Conservation (phyloP, 805 yeast genomes). For the Candida nemodendra region DNA sequence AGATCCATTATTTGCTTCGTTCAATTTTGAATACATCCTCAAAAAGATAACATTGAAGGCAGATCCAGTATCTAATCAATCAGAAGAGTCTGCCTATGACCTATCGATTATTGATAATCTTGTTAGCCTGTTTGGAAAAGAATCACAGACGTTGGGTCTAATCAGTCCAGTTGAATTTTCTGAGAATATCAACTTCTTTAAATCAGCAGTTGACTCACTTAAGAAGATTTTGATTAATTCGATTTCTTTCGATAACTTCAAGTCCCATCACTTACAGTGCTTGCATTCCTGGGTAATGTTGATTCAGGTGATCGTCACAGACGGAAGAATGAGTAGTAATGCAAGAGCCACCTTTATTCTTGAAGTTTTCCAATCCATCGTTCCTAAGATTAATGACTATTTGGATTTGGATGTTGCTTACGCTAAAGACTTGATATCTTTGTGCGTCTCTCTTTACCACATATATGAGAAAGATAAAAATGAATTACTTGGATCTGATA, state of each 20-base stretch:
- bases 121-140: constrained; percentile 26
- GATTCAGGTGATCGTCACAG: constrained; percentile 69
- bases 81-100: constrained; percentile 38
- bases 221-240: constrained; percentile 43
- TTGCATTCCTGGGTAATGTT: constrained; percentile 83
- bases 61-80: constrained; percentile 13
- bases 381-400: constrained; percentile 76
- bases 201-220: constrained; percentile 27
- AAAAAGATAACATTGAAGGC: constrained; percentile 36
- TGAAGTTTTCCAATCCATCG: constrained; percentile 70
- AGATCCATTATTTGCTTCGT: constrained; percentile 33
- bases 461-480: constrained; percentile 49
- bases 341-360: constrained; percentile 63
- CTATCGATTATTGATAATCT: constrained; percentile 38
- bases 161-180: constrained; percentile 14
- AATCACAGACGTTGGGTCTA: constrained; percentile 27
- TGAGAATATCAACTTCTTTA: constrained; percentile 19
- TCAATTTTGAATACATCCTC: constrained; percentile 43
- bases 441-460: constrained; percentile 69
- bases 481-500: constrained; percentile 21
- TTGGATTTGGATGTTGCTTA: constrained; percentile 62
- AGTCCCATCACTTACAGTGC: constrained; percentile 54
- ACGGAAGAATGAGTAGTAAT: constrained; percentile 46
- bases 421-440: constrained; percentile 74
- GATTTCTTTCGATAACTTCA: constrained; percentile 46